These are phyloP conservation scores for Cladosporium sp. DNA, from an alignment of 2,329 filamentous ascomycete species.

Conservation along the genomic window DNA sequence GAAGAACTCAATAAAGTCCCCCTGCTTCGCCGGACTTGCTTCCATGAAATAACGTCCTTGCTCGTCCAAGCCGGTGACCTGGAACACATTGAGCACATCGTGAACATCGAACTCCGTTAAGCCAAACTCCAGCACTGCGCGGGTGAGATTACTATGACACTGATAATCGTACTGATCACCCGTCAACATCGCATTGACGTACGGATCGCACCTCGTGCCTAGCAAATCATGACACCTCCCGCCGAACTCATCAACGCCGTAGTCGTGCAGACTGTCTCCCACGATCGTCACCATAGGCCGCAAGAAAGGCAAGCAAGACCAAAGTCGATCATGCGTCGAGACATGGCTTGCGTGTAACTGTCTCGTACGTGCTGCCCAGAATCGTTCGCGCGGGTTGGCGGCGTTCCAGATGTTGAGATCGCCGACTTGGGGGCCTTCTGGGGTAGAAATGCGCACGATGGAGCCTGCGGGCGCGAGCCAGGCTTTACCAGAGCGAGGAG, in stretches of 20 bases:
- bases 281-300: conserved; percentile 71
- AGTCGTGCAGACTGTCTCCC: conserved; percentile 60
- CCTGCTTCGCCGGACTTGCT: conserved; percentile 57
- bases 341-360: conserved; percentile 80
- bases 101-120: conserved; percentile 75
- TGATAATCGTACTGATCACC: conserved; percentile 76
- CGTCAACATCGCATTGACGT: conserved; percentile 73
- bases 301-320: conserved; percentile 77
- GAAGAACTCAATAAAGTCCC: conserved; percentile 73
- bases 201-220: conserved; percentile 82
- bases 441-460: conserved; percentile 73
- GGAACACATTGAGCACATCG: conserved; percentile 84
- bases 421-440: conserved; percentile 76
- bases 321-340: conserved; percentile 69
- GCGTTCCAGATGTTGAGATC: conserved; percentile 82
- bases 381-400: conserved; percentile 74
- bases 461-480: conserved; percentile 70
- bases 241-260: conserved; percentile 54
- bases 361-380: conserved; percentile 78
- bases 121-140: conserved; percentile 69
- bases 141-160: conserved; percentile 78
- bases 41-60: conserved; percentile 77
- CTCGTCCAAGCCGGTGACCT: conserved; percentile 76
- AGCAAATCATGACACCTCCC: conserved; percentile 75
- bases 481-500: conserved; percentile 72